Evolutionary conservation across 768 basidiomycete genomes (phyloP).

Genomic region (Tephrocybe sp.): DNA sequence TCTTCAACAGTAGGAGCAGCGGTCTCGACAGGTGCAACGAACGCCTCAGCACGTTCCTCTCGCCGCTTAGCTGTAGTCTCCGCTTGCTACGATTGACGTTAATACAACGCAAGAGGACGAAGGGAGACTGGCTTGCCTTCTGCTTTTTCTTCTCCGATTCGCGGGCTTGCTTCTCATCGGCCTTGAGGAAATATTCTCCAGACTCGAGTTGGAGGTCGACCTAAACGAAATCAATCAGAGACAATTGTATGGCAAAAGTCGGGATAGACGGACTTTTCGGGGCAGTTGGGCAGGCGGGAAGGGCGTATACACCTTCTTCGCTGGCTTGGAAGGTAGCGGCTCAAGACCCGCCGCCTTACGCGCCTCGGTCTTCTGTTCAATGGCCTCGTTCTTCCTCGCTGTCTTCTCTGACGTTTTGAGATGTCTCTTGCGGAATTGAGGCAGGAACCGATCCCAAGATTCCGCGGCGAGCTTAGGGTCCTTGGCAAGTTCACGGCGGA

Average conservation of each 20-base stretch:
- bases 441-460: conserved; percentile 96
- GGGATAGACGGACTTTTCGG: conserved; percentile 63
- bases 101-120: neutral
- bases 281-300: conserved; percentile 96
- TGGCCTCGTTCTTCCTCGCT: conserved; percentile 77
- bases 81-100: conserved; percentile 60
- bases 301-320: conserved; percentile 96
- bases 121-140: conserved; percentile 48
- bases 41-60: conserved; percentile 84
- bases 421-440: conserved; percentile 91
- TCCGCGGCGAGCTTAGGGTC: conserved; percentile 94
- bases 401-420: conserved; percentile 95
- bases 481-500: conserved; percentile 95
- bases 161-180: conserved; percentile 78
- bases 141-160: conserved; percentile 73
- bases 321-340: conserved; percentile 46
- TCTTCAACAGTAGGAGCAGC: conserved; percentile 75
- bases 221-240: conserved; percentile 31
- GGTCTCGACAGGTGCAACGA: conserved; percentile 82
- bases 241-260: neutral
- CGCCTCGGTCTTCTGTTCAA: conserved; percentile 60
- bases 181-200: conserved; percentile 97
- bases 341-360: conserved; percentile 67
- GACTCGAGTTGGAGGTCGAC: conserved; percentile 93
- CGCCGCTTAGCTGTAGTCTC: conserved; percentile 68